Evolutionary conservation across 495 filamentous ascomycete genomes (phyloP).

Genomic region (Penicillium bialowiezense): DNA sequence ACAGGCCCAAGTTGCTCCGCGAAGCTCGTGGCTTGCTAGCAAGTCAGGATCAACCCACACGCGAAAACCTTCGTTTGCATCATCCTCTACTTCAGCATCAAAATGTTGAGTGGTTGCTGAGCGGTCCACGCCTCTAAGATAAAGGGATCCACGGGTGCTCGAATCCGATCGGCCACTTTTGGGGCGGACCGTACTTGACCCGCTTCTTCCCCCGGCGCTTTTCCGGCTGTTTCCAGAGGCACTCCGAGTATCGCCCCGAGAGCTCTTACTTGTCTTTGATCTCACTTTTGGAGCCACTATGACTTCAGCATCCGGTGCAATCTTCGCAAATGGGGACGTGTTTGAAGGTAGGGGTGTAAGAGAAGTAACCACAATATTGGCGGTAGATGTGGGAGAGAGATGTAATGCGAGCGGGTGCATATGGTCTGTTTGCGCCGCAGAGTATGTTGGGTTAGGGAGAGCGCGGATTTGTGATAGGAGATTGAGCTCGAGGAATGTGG

Average conservation of each 20-base stretch:
- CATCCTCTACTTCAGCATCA: slow-evolving; percentile 52
- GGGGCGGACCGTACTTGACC: slow-evolving; percentile 60
- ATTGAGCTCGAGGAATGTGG: slow-evolving; percentile 90
- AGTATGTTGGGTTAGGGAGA: slow-evolving; percentile 77
- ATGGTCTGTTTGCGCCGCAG: slow-evolving; percentile 42
- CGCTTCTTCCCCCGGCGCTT: slow-evolving; percentile 70
- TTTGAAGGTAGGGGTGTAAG: slow-evolving; percentile 67
- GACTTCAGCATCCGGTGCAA: slow-evolving; percentile 90
- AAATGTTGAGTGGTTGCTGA: slow-evolving; percentile 67
- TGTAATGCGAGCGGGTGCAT: slow-evolving; percentile 86
- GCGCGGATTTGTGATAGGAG: slow-evolving; percentile 90
- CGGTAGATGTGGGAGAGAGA: slow-evolving; percentile 91
- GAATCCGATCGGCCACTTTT: slow-evolving; percentile 57
- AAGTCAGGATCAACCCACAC: slow-evolving; percentile 83
- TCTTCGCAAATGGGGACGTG: slow-evolving; percentile 79
- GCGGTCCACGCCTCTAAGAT: slow-evolving; percentile 75
- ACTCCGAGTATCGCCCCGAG: slow-evolving; percentile 62
- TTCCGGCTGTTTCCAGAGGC: slow-evolving; percentile 66
- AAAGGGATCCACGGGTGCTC: slow-evolving; percentile 61
- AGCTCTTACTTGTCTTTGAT: slow-evolving; percentile 54
- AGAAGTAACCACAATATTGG: slow-evolving; percentile 81
- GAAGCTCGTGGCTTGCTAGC: slow-evolving; percentile 63
- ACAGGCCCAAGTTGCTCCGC: slow-evolving; percentile 66
- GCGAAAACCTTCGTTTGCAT: slow-evolving; percentile 60
- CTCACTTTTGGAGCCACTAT: slow-evolving; percentile 91